Evolutionary conservation across 352 stramenopile species (phyloP), one percentile per base, ranked within the genome.

Genomic region (Phytopythium cucurbitacearum): DNA sequence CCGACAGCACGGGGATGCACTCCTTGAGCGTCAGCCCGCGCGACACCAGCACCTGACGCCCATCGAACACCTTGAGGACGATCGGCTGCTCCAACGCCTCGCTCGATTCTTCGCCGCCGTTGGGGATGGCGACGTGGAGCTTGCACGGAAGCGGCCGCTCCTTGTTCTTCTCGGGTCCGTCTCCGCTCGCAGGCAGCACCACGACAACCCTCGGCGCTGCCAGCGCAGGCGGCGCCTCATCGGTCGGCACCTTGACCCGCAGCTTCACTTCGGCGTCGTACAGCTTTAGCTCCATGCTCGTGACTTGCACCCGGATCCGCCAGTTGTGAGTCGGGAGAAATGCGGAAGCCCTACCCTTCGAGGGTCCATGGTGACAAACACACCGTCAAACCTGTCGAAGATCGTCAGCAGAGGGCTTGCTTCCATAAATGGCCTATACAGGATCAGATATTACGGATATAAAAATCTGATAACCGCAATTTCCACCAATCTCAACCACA

Each of bases 1-100:
- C 67, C 4, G 61, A 39, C 7, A 89, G 61, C 46, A 87, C 52
- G 2, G 78, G 78, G 8, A 87, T 54, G 32, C 73, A 89, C 7
- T 79, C 69, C 4, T 68, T 50, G 4, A 91, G 49, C 39, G 67
- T 67, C 35, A 78, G 48, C 15, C 45, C 43, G 32, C 81, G 67
- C 8, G 48, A 70, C 3, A 54, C 67, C 12, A 87, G 49, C 13
- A 70, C n/a, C 11, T 62, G 47, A 0, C 55, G 43, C 3, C 60
- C 69, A 0, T 72, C 42, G 6, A 63, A 21, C n/a, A 87, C 45
- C 13, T 60, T 62, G 50, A 88, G 85, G 39, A 55, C 69, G 46
- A 80, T 62, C 9, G 62, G 36, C 13, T 68, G 58, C 11, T 75
- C 54, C 9, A 84, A 42, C n/a, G 80, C 37, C 37, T 62, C 68